Evolutionary conservation across 108 stramenopile species (phyloP).

Genomic region (Parietichytrium sp.): DNA sequence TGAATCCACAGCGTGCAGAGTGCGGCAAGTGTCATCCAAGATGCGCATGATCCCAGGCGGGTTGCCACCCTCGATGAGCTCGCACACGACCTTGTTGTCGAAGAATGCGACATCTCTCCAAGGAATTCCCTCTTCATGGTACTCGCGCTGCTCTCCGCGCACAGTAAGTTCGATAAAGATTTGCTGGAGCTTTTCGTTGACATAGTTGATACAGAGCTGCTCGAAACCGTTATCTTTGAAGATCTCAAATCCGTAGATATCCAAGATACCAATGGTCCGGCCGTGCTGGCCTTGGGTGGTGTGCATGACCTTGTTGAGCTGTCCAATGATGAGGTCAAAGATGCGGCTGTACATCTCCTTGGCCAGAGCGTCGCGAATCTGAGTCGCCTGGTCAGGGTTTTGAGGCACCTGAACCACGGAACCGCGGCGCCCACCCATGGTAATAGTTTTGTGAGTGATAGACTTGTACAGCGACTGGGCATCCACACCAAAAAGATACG

Average conservation of each 20-base stretch:
- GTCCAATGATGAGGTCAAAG: slow-evolving; percentile 47
- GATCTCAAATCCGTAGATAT: slow-evolving; percentile 58
- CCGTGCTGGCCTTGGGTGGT: slow-evolving; percentile 43
- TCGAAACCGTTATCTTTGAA: slow-evolving; percentile 52
- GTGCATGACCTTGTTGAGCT: slow-evolving; percentile 49
- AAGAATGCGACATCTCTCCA: slow-evolving; percentile 58
- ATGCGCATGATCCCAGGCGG: slow-evolving; percentile 49
- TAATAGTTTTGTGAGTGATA: slow-evolving; percentile 45
- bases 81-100: slow-evolving; percentile 60
- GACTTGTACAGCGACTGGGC: slow-evolving; percentile 54
- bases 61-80: slow-evolving; percentile 53
- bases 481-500: slow-evolving; percentile 77
- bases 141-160: slow-evolving; percentile 62
- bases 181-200: slow-evolving; percentile 66
- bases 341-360: slow-evolving; percentile 49
- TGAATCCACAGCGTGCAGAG: slow-evolving; percentile 31
- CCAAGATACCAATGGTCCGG: slow-evolving; percentile 67
- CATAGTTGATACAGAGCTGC: slow-evolving; percentile 61
- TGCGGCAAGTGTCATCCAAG: slow-evolving; percentile 51
- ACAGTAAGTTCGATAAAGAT: slow-evolving; percentile 62
- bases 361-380: slow-evolving; percentile 44
- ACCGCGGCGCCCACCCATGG: slow-evolving; percentile 37
- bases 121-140: slow-evolving; percentile 57
- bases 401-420: background rate
- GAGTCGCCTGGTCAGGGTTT: slow-evolving; percentile 32